Evolutionary conservation across 2,329 filamentous ascomycete genomes (phyloP), one percentile per base, ranked within the genome.

Genomic region (Cladosporium sp.): DNA sequence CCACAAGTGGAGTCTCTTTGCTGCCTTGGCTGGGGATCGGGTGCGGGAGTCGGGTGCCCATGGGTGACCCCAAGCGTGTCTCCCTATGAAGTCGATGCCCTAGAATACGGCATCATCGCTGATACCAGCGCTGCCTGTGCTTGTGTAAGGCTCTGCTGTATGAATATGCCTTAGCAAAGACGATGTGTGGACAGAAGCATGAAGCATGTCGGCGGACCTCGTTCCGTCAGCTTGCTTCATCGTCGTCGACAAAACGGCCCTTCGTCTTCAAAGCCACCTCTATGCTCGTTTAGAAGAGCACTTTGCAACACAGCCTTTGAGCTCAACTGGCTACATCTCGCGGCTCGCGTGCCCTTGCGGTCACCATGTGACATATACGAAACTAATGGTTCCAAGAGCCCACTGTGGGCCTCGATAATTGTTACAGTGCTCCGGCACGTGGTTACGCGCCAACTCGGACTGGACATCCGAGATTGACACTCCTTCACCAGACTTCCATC

Each of bases 31-130:
- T 42, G 37, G 51, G 37, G 17, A 20, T 19, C 51, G 51, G 39
- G 50, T 44, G 25, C 51, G 37, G 51, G 37, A 54, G 39, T 54
- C 51, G 51, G 51, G 40, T 47, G 52, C 52, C 40, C 40, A 47
- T 55, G 52, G 52, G 52, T 25, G 39, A 25, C 50, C 37, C 22
- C 28, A 4, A 49, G 32, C n/a, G 12, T 32, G 8, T 9, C 28
- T 7, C 8, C 8, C 28, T 32, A 32, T 32, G 28, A 9, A 32
- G 12, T 9, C 8, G 28, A 9, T 32, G 28, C 28, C 28, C 28
- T 32, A 32, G 12, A 10, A 10, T 10, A 32, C 28, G 28, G 28
- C 28, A 32, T 32, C 28, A 9, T 32, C 12, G 3, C 28, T 10
- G 12, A 10, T 10, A 32, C 2, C 28, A 32, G 28, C 28, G 9